Percentiles rank a stretch among this genome's conserved stretches.
phyloP scores from a whole-genome alignment of 305 asterid species.

The Ilex paraguariensis region DNA sequence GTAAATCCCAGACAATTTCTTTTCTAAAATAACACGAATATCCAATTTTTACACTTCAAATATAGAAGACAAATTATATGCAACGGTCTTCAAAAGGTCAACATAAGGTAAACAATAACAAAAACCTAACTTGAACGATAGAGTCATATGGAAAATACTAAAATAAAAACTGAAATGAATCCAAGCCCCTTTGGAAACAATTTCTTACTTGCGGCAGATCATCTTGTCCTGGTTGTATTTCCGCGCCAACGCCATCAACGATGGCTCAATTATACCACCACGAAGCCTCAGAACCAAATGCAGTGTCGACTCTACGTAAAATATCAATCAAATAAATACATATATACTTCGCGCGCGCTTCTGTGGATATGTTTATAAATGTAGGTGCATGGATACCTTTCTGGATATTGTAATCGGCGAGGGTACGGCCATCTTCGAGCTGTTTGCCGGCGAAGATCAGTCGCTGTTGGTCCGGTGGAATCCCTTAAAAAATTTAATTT shows the following conservation, averaged over 20 bases:
- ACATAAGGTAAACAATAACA: too few relatives aligned
- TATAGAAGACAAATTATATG: too few relatives aligned
- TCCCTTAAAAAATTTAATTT: not conserved
- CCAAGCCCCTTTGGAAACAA: too few relatives aligned
- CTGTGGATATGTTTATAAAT: too few relatives aligned
- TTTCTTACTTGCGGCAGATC: constrained; percentile 25
- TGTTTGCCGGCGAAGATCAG: constrained; percentile 10
- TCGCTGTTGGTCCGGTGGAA: constrained; percentile 11
- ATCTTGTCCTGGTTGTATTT: constrained; percentile 27
- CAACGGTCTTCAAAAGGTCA: too few relatives aligned
- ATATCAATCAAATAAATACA: constrained; percentile 5
- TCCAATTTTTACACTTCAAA: too few relatives aligned
- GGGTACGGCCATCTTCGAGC: constrained; percentile 11
- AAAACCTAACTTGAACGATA: too few relatives aligned
- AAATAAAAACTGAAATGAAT: too few relatives aligned
- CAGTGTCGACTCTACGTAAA: constrained; percentile 21
- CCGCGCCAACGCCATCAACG: constrained; percentile 29
- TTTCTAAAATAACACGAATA: too few relatives aligned
- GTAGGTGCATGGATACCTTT: not conserved
- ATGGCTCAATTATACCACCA: constrained; percentile 29
- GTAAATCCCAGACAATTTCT: too few relatives aligned
- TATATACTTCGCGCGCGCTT: not conserved
- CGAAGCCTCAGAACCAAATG: constrained; percentile 29
- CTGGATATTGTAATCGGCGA: constrained; percentile 13
- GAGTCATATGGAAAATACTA: too few relatives aligned